Evolutionary conservation across 352 stramenopile genomes (phyloP).

Genomic region (Phytophthora sansomeana): DNA sequence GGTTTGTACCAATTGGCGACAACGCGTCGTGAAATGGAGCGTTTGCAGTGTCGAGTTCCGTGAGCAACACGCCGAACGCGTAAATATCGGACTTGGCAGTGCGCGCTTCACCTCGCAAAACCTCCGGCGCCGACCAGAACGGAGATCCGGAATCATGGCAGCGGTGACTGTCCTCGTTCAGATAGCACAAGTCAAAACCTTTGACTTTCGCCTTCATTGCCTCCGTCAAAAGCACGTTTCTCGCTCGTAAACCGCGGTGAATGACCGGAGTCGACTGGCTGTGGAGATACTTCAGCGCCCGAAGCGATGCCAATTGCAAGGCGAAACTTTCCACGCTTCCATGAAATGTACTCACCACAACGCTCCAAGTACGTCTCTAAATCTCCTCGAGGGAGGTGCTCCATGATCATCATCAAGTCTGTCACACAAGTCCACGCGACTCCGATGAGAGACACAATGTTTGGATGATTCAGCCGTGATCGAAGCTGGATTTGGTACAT

Average conservation of each 20-base stretch:
- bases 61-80: constrained; percentile 49
- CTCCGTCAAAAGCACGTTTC: constrained; percentile 45
- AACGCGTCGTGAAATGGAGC: constrained; percentile 38
- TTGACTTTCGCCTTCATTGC: constrained; percentile 45
- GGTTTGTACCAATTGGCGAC: constrained; percentile 32
- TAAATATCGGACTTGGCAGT: constrained; percentile 47
- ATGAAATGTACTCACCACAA: constrained; percentile 17
- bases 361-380: constrained; percentile 28
- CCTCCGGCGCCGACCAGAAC: constrained; percentile 49
- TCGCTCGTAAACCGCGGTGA: constrained; percentile 56
- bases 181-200: constrained; percentile 47
- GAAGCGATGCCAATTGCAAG: constrained; percentile 44
- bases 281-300: constrained; percentile 50
- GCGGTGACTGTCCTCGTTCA: constrained; percentile 30
- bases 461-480: constrained; percentile 35
- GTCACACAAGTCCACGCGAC: constrained; percentile 53
- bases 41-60: constrained; percentile 41
- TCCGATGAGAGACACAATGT: constrained; percentile 50
- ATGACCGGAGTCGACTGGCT: constrained; percentile 30
- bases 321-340: constrained; percentile 34
- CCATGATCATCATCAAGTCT: constrained; percentile 44
- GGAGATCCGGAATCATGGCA: constrained; percentile 20
- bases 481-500: constrained; percentile 48
- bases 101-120: constrained; percentile 35
- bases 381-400: constrained; percentile 38